Base-by-base conservation (phyloP, 2,329 filamentous ascomycete genomes). In the Iodosphaeria phyllophila region DNA sequence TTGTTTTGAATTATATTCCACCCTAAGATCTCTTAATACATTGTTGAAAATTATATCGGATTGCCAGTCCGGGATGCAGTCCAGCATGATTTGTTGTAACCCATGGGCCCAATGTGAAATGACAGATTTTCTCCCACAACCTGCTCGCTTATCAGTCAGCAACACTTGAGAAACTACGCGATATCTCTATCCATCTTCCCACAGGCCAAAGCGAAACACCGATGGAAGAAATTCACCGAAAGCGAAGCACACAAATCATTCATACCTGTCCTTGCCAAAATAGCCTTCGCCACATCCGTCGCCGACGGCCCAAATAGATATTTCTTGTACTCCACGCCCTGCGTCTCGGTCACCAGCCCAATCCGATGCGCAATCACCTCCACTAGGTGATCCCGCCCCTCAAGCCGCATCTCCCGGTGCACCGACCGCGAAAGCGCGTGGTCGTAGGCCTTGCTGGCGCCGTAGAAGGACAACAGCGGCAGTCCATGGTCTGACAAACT, bases 391-490 rank as follows among this genome's bases (percentile, higher is more conserved):
- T 35, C 28, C 3, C 28, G 21, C 16, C 28, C 31, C 21, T 29
- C 30, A 2, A 38, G 26, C 7, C 19, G 21, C 23, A 34, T 26
- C 31, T 40, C 39, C 17, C 30, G 27, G 14, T 30, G 23, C 14
- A 40, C 19, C 17, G 30, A 18, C 16, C 17, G 22, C 10, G 29
- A 25, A n/a, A 30, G 14, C 8, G 26, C 31, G 24, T 26, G 25
- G 11, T 34, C 13, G 19, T 32, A 39, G 3, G 23, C 25, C 40
- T 66, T 66, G 13, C 49, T 43, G 0, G 44, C 47, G 7, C 47
- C 43, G 39, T 66, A 67, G 3, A 52, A 35, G 7, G 40, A 38
- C 2, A 64, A 31, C 31, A 56, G 56, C 0, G 64, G 64, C 8
- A 60, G 30, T 1, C 56, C 56, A 9, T 46, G 36, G 23, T 56